Base-by-base conservation (phyloP, 129 eudicot genomes). In the Oenanthe sinensis region DNA sequence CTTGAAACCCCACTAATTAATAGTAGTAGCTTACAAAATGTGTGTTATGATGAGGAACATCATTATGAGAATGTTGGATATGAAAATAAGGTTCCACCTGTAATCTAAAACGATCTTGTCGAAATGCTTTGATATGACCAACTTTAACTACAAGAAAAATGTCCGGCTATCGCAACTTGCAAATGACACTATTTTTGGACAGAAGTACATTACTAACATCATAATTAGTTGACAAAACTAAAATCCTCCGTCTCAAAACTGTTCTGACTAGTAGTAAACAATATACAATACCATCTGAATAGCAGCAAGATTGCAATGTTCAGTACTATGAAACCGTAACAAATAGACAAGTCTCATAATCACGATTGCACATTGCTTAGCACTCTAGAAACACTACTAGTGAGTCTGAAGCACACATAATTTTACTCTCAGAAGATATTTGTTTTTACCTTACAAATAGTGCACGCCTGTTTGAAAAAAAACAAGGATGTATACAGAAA, bases 401-500 rank as follows among this genome's bases (percentile, higher is more conserved):
- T 6, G 60, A 55, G 63, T 55, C 63, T 55, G 63, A 6, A 55
- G 63, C 63, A 7, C 63, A 22, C 12, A 22, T 55, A 22, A 6
- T n/a, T 55, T 22, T 22, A 1, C 26, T 55, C 63, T 55, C 63
- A 0, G 12, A 55, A 55, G 63, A 55, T 12, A 20, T 55, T 4
- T 20, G 63, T 22, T 0, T 55, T 55, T 22, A 55, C 28, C 63
- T 54, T 55, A 55, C 28, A 6, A 55, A 55, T 55, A 55, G 24
- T 55, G 63, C 80, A 96, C 42, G 85, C 93, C 85, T 83, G 86
- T 39, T 93, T 83, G 26, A 11, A 63, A 26, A 63, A 26, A 28
- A 28, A 12, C 39, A 63, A 24, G 26, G 39, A 73, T 73, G 55
- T 42, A 12, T 9, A 5, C 16, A 39, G n/a, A n/a, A n/a, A n/a